Evolutionary conservation across 768 basidiomycete genomes (phyloP).

Genomic region (Tulasnella calospora): DNA sequence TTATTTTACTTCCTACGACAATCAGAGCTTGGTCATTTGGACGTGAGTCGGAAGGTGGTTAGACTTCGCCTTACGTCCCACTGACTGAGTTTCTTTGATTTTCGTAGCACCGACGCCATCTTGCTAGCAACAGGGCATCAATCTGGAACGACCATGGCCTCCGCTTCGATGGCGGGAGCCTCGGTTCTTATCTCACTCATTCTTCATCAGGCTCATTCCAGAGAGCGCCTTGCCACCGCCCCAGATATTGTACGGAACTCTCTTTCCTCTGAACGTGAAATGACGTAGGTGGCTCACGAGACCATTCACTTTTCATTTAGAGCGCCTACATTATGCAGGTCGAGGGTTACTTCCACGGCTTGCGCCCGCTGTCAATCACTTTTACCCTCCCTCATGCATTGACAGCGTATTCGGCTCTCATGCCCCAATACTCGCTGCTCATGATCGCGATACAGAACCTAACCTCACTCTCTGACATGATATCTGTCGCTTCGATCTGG

Average conservation of each 20-base stretch:
- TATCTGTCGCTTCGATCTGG: not conserved
- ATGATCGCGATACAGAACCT: not conserved
- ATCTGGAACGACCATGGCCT: not conserved
- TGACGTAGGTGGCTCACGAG: not conserved
- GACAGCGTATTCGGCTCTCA: conserved; percentile 5
- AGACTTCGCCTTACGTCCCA: not conserved
- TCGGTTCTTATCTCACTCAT: not conserved
- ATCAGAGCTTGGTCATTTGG: not conserved
- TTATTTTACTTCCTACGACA: not conserved
- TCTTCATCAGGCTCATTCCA: conserved; percentile 6
- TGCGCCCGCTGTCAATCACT: conserved; percentile 18
- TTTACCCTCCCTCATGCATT: too few species aligned
- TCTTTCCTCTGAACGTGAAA: not conserved
- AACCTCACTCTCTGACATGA: not conserved
- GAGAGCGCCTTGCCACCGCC: not conserved
- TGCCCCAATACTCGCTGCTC: not conserved
- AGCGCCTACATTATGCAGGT: conserved; percentile 13
- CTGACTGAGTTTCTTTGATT: not conserved
- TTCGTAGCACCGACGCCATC: not conserved
- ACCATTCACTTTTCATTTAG: not conserved
- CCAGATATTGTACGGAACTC: conserved; percentile 12
- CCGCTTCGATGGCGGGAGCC: not conserved
- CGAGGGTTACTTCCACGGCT: conserved; percentile 16
- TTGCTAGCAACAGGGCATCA: not conserved
- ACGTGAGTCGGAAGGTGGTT: conserved; percentile 12